These are phyloP conservation scores for Blastocystis sp. DNA, from an alignment of 352 stramenopile genomes.

Conservation along the genomic window DNA sequence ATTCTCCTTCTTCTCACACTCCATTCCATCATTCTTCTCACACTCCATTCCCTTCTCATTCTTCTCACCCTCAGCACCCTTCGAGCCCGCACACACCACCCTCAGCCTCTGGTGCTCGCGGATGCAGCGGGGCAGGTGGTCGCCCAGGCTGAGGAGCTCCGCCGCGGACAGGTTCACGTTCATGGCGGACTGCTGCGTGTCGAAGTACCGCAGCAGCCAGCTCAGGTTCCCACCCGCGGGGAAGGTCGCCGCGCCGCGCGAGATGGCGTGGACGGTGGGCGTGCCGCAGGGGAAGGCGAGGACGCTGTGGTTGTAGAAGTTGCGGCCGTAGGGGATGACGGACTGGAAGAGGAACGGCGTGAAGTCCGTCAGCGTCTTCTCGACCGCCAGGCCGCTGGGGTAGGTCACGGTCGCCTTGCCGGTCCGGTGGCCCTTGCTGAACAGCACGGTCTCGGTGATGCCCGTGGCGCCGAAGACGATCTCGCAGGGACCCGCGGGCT, in stretches of 20 bases:
- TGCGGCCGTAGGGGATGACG: background rate
- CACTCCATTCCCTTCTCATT: no score
- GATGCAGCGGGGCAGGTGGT: background rate
- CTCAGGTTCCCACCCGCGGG: background rate
- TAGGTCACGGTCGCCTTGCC: background rate
- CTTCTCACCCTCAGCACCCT: no score
- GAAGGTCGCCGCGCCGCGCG: no score
- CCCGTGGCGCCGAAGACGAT: background rate
- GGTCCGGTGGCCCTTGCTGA: background rate
- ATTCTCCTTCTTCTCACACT: no score
- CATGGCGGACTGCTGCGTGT: background rate
- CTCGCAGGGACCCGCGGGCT: background rate
- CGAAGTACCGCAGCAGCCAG: background rate
- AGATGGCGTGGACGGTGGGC: background rate
- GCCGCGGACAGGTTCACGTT: background rate
- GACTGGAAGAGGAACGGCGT: background rate
- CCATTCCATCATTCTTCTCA: no score
- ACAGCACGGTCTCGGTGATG: background rate
- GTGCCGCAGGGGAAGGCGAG: background rate
- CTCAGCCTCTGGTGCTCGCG: no score
- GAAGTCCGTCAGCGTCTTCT: background rate
- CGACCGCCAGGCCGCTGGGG: background rate
- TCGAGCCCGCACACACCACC: no score
- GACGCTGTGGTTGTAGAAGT: constrained; percentile 30
- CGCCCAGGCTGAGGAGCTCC: background rate